A percentile compares a stretch with the other conserved stretches of the same genome.
phyloP scores from a whole-genome alignment of 139 green algal species.

The Picochlorum costavermella region DNA sequence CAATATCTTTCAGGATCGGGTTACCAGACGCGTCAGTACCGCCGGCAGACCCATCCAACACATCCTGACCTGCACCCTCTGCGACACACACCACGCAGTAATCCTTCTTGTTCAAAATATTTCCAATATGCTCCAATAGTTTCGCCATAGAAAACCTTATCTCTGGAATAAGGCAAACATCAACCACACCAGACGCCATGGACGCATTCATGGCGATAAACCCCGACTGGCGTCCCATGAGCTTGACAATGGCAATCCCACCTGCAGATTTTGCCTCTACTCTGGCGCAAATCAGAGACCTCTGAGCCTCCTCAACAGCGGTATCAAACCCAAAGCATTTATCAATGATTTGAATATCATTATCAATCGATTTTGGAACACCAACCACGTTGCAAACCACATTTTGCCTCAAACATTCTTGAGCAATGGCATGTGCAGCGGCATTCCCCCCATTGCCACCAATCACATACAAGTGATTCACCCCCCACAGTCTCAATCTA shows the following conservation, averaged over 20 bases:
- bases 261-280: slow-evolving; percentile 76
- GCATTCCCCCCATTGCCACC: slow-evolving; percentile 81
- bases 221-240: slow-evolving; percentile 93
- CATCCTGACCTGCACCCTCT: slow-evolving; percentile 82
- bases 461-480: slow-evolving; percentile 87
- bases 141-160: slow-evolving; percentile 74
- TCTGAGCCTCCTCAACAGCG: slow-evolving; percentile 93
- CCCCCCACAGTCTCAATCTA: slow-evolving; percentile 76
- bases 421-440: slow-evolving; percentile 68
- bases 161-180: slow-evolving; percentile 96
- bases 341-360: slow-evolving; percentile 91
- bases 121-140: slow-evolving; percentile 48
- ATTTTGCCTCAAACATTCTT: slow-evolving; percentile 60
- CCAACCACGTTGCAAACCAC: slow-evolving; percentile 76
- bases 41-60: slow-evolving; percentile 20
- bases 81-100: slow-evolving; percentile 81
- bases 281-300: slow-evolving; percentile 84
- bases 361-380: slow-evolving; percentile 98
- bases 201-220: slow-evolving; percentile 97
- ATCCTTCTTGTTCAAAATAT: slow-evolving; percentile 64
- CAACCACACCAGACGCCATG: slow-evolving; percentile 77
- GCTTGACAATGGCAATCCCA: slow-evolving; percentile 93
- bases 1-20: slow-evolving; percentile 72
- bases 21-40: slow-evolving; percentile 84
- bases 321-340: slow-evolving; percentile 82